phyloP scores from a whole-genome alignment of 495 filamentous ascomycete genomes.

The Geoglossum glabrum region DNA sequence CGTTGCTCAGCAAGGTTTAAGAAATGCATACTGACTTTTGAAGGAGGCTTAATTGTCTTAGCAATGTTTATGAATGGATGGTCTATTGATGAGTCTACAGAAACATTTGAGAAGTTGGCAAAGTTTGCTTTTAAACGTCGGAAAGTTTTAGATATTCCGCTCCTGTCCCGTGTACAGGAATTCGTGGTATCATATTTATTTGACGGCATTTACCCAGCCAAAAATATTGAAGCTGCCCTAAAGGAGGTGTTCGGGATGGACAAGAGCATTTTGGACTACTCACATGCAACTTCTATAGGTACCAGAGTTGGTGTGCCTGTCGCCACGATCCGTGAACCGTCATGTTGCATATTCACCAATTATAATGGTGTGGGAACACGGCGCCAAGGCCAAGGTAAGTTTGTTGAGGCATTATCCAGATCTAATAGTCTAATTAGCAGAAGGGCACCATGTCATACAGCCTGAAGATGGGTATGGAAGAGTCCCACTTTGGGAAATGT shows the following conservation, averaged over 20 bases:
- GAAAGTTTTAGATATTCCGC: conserved; percentile 1
- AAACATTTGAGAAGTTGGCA: conserved; percentile 13
- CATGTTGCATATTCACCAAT: conserved; percentile 15
- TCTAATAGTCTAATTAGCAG: background rate
- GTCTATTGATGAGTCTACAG: conserved; percentile 10
- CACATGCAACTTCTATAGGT: background rate
- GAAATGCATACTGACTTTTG: background rate
- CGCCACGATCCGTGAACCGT: conserved; percentile 11
- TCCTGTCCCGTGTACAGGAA: conserved; percentile 9
- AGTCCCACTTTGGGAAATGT: conserved; percentile 10
- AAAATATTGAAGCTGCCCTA: conserved; percentile 12
- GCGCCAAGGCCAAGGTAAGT: background rate
- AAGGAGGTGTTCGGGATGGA: conserved; percentile 13
- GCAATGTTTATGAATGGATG: conserved; percentile 13
- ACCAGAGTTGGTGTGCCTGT: conserved; percentile 12
- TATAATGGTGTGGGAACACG: conserved; percentile 10
- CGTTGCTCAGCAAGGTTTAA: conserved; percentile 4
- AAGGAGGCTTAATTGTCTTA: conserved; percentile 17
- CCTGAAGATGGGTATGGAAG: background rate
- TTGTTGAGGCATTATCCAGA: no score
- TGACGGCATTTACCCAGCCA: conserved; percentile 16
- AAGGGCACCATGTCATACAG: conserved; percentile 6
- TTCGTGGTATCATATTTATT: conserved; percentile 15
- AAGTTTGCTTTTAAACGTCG: conserved; percentile 12
- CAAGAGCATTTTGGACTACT: conserved; percentile 12